Evolutionary conservation across 2,329 filamentous ascomycete species (phyloP).

Genomic region (Stachybotrys echinatus): DNA sequence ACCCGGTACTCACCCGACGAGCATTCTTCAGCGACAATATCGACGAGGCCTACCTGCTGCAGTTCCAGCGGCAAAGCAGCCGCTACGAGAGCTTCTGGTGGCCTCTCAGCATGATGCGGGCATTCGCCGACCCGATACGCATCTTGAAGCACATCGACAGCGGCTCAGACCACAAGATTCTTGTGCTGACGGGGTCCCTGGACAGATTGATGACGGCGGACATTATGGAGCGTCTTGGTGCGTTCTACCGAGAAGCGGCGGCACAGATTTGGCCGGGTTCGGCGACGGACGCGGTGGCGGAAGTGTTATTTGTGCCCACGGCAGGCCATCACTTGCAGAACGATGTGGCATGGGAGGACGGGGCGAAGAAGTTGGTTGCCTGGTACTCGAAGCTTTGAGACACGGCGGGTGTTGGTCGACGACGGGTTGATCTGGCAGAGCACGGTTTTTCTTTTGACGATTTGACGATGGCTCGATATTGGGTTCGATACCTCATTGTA

Average conservation of each 20-base stretch:
- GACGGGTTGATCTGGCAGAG: too few species aligned
- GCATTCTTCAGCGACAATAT: conserved; percentile 45
- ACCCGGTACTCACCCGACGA: conserved; percentile 38
- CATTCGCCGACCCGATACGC: conserved; percentile 34
- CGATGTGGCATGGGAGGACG: conserved; percentile 41
- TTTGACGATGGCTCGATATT: too few species aligned
- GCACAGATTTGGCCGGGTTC: neutral
- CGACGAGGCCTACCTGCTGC: conserved; percentile 29
- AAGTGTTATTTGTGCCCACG: conserved; percentile 34
- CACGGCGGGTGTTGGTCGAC: neutral
- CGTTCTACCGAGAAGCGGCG: conserved; percentile 13
- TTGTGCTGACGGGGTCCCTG: conserved; percentile 32
- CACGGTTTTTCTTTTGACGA: too few species aligned
- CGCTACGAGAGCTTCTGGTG: conserved; percentile 49
- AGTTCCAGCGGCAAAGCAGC: conserved; percentile 36
- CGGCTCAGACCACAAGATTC: conserved; percentile 19
- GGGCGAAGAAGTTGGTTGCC: conserved; percentile 35
- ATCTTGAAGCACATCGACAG: conserved; percentile 31
- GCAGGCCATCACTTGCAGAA: conserved; percentile 50
- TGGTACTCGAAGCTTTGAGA: conserved; percentile 27
- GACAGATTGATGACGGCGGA: conserved; percentile 35
- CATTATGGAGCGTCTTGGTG: conserved; percentile 31
- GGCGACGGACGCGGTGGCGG: conserved; percentile 5
- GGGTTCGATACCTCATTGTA: too few species aligned
- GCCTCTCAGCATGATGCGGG: conserved; percentile 41